Evolutionary conservation across 2,329 filamentous ascomycete species (phyloP).

Genomic region (Hypocrella siamensis): DNA sequence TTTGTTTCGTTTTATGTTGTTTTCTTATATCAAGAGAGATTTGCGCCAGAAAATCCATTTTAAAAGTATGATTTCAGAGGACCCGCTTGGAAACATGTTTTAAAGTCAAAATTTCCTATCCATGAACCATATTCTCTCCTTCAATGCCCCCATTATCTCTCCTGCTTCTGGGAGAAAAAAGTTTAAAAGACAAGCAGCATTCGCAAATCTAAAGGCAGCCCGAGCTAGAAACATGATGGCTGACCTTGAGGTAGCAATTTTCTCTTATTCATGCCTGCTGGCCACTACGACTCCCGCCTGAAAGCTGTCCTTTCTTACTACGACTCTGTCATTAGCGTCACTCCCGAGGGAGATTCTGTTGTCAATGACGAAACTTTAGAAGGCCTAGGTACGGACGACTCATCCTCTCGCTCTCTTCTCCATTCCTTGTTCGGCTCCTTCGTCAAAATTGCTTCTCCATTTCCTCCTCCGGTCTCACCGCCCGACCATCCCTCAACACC

Average conservation of each 20-base stretch:
- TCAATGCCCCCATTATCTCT: too few relatives aligned
- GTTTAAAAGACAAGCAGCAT: not conserved
- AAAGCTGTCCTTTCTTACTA: constrained; percentile 83
- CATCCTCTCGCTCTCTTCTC: constrained; percentile 37
- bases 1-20: too few relatives aligned
- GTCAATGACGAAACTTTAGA: constrained; percentile 83
- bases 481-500: not conserved
- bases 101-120: too few relatives aligned
- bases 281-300: constrained; percentile 52
- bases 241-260: constrained; percentile 51
- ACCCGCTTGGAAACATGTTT: too few relatives aligned
- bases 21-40: too few relatives aligned
- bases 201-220: not conserved
- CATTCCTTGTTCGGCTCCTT: constrained; percentile 63
- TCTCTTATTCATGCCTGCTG: constrained; percentile 66
- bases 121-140: too few relatives aligned
- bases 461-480: constrained; percentile 15
- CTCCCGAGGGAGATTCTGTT: constrained; percentile 83
- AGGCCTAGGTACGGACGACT: constrained; percentile 77
- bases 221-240: constrained; percentile 1
- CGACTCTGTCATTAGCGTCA: constrained; percentile 74
- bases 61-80: too few relatives aligned
- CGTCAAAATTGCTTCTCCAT: constrained; percentile 45
- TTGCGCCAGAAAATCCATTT: too few relatives aligned
- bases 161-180: too few relatives aligned